Evolutionary conservation across 2,329 filamentous ascomycete species (phyloP), one percentile per base, ranked within the genome.

Genomic region (Colletotrichum caudatum): DNA sequence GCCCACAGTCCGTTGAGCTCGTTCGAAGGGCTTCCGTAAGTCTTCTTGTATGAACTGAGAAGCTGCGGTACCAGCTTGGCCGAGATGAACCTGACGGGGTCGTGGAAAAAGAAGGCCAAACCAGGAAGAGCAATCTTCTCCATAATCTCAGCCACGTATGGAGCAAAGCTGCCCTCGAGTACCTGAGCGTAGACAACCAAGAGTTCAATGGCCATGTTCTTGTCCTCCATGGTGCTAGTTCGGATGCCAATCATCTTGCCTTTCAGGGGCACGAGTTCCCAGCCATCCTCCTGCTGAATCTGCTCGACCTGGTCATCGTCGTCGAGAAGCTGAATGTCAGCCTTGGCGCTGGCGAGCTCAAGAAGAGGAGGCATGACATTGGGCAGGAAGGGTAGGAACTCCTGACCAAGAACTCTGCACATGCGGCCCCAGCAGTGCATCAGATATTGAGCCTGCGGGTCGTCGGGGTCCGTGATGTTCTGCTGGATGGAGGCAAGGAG

Each of bases 381-480:
- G 48, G 92, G 91, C 65, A 99, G 87, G 86, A 97, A 99, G 20
- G 95, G 95, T 16, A 98, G 87, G 82, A 99, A 99, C 77, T 98
- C 95, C 59, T 89, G 85, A 26, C 93, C 94, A 74, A 99, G 88
- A 39, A 99, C 95, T 75, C 96, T 92, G 83, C 95, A 98, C 96
- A 99, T 99, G 60, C 96, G 91, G 64, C 96, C 96, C 96, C 96
- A 99, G 84, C 96, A 99, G 86, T 99, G 96, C 83, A 99, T 93
- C 46, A 99, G 88, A 81, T 99, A 99, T 78, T 97, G 95, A 20
- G 94, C 93, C 82, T 99, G 96, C 50, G 96, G 96, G 79, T 99
- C 96, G 77, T 99, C 96, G 1, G 94, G 84, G 77, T 99, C 96
- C 5, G 91, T 92, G 73, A 98, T 96, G 78, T 88, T 92, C 76